Evolutionary conservation across 1,284 basidiomycete species (phyloP), one percentile per base, ranked within the genome.

Genomic region (Malassezia yamatoensis): DNA sequence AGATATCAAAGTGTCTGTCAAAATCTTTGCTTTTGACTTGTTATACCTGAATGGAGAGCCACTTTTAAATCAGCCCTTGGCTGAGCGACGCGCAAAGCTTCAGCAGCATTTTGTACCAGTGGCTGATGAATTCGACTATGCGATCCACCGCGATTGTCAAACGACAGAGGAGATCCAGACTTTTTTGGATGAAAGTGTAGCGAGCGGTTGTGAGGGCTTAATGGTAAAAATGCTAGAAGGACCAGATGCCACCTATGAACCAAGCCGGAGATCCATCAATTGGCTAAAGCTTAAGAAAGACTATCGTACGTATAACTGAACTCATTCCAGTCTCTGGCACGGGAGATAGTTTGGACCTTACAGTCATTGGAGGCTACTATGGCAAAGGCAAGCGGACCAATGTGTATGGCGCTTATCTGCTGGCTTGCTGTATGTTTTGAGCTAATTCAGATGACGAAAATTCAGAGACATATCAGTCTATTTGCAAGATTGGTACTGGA

Each of bases 221-320:
- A 74, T 99, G 94, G 90, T 99, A 60, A 99, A 99, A 78, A 94
- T 96, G 89, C 79, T 98, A 12, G 86, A 90, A 38, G 87, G 84
- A 21, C 83, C 88, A 37, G 85, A 85, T 13, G 90, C 91, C 70
- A 88, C 83, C 65, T 99, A 99, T 75, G 90, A 96, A 76, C 94
- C 94, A 2, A 91, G 88, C 74, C 80, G 90, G 52, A 80, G 94
- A 40, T 90, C 86, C 76, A 87, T 96, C 61, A 96, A 98, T 74
- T 99, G 94, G 94, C 79, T 99, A 12, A 99, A 99, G 52, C 62
- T 75, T n/a, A 72, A 70, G 47, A 74, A 73, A 54, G 70, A 73
- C 54, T 72, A 72, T 45, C 34, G 43, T 45, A 45, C 10, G 43
- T 32, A 6, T 16, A 24, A 33, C 24, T 29, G 29, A 11, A 18